Evolutionary conservation across 2,329 filamentous ascomycete species (phyloP).

Genomic region (Mollisiaceae sp.): DNA sequence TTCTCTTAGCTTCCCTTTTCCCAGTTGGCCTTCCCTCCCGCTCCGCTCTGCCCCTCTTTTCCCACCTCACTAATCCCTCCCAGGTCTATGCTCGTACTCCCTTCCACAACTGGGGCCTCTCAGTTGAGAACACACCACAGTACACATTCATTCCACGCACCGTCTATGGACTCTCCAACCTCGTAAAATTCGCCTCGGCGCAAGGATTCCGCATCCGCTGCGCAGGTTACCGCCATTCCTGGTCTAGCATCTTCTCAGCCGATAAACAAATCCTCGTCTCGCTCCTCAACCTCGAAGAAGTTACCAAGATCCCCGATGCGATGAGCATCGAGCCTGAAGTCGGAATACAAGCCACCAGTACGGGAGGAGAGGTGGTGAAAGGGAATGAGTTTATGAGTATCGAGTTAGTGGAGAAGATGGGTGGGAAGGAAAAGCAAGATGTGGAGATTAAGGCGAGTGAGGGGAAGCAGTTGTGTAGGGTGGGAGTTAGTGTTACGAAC

Average conservation of each 20-base stretch:
- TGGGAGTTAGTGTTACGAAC: conserved; percentile 52
- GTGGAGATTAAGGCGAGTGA: conserved; percentile 20
- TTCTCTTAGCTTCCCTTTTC: neutral
- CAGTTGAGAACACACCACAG: conserved; percentile 46
- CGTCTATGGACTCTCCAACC: conserved; percentile 47
- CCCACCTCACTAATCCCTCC: neutral
- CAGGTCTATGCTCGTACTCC: conserved; percentile 42
- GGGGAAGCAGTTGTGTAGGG: conserved; percentile 45
- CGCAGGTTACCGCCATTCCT: conserved; percentile 51
- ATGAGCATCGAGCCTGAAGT: conserved; percentile 40
- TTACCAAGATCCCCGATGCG: conserved; percentile 47
- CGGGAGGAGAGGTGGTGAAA: neutral
- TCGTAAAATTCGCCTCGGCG: conserved; percentile 46
- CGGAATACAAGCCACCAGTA: conserved; percentile 49
- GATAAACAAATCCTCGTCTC: conserved; percentile 50
- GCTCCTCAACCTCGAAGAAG: conserved; percentile 46
- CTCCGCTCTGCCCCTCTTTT: neutral
- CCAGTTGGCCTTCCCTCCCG: too few relatives aligned
- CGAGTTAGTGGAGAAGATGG: conserved; percentile 16
- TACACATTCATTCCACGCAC: conserved; percentile 50
- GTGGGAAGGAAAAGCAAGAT: neutral
- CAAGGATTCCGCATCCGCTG: conserved; percentile 47
- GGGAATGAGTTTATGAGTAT: conserved; percentile 19
- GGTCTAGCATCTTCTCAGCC: conserved; percentile 48
- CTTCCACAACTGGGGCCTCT: conserved; percentile 51